Evolutionary conservation across 139 green algal genomes (phyloP), one percentile per base, ranked within the genome.

Genomic region (Volvox reticuliferus): DNA sequence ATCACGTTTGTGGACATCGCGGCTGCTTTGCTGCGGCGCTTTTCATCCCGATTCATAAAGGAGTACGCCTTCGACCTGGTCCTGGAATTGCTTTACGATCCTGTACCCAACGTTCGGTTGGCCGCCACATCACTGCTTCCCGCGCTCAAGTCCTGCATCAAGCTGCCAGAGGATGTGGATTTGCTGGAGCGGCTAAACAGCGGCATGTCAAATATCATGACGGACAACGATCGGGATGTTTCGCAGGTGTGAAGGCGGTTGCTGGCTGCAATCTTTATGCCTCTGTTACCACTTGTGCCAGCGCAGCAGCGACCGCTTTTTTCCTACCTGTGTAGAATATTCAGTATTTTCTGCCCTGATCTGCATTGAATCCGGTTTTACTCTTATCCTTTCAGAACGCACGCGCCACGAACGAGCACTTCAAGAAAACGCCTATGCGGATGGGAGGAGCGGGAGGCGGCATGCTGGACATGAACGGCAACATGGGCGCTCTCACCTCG

Each of bases 151-250:
- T 87, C 90, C 37, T 93, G 88, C n/a, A 93, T 96, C 82, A 86
- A 89, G 26, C 95, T 98, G 82, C 96, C 96, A 1, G 95, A 96
- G 63, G 96, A 98, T 85, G 96, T 97, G 36, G 93, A 97, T 87
- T 44, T 94, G 87, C 85, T 96, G 90, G 96, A 98, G 91, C 91
- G 94, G 35, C 86, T 98, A 32, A 98, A 97, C 93, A 97, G 91
- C 83, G 96, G 93, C 28, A 97, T 98, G 93, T 96, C 92, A 89
- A 95, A 94, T 77, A 91, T 96, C n/a, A 97, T 95, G 89, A 97
- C 95, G 0, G 96, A 98, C 88, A 94, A 94, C 24, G 96, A 98
- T 92, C 30, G 92, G 1, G 96, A 98, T 67, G 95, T 97, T 28
- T 93, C 92, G 2, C 79, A 90, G 86, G 86, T 90, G 86, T 1